phyloP scores from a whole-genome alignment of 192 early-diverging fungal species.

The Tieghemiomyces parasiticus region DNA sequence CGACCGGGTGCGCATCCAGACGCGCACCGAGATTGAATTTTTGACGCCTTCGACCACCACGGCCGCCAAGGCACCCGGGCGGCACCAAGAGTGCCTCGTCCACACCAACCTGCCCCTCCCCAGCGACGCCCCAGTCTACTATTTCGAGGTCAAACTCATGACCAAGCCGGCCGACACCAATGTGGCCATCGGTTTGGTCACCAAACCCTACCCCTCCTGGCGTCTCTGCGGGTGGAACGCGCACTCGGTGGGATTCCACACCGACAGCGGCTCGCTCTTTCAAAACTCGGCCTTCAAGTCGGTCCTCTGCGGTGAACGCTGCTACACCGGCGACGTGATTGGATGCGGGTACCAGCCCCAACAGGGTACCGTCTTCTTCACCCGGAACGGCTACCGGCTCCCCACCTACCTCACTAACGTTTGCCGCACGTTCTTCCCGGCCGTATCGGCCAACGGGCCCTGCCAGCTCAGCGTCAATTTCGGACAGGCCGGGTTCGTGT shows the following conservation, averaged over 20 bases:
- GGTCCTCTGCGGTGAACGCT: slow-evolving; percentile 40
- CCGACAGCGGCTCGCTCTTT: slow-evolving; percentile 21
- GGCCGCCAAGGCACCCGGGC: not conserved
- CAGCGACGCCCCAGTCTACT: slow-evolving; percentile 54
- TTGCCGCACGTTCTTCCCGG: slow-evolving; percentile 1
- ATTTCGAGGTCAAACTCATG: slow-evolving; percentile 21
- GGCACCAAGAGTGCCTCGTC: slow-evolving; percentile 20
- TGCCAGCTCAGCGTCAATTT: slow-evolving; percentile 52
- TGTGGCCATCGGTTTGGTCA: slow-evolving; percentile 30
- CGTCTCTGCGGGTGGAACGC: slow-evolving; percentile 28
- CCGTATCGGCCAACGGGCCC: slow-evolving; percentile 39
- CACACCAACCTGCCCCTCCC: slow-evolving; percentile 70
- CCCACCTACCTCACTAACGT: slow-evolving; percentile 21
- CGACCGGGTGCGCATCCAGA: slow-evolving; percentile 39
- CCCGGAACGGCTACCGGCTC: slow-evolving; percentile 52
- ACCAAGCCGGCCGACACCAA: slow-evolving; percentile 21
- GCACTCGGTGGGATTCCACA: slow-evolving; percentile 31
- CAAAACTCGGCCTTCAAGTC: slow-evolving; percentile 37
- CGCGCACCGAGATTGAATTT: slow-evolving; percentile 10
- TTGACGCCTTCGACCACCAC: slow-evolving; percentile 9
- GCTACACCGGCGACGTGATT: slow-evolving; percentile 56
- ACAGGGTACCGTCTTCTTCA: slow-evolving; percentile 58
- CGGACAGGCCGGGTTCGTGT: slow-evolving; percentile 67
- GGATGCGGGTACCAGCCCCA: slow-evolving; percentile 60
- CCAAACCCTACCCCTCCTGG: slow-evolving; percentile 33